Base-by-base conservation (phyloP, 2,329 filamentous ascomycete species). In the Xylariaceae sp. region DNA sequence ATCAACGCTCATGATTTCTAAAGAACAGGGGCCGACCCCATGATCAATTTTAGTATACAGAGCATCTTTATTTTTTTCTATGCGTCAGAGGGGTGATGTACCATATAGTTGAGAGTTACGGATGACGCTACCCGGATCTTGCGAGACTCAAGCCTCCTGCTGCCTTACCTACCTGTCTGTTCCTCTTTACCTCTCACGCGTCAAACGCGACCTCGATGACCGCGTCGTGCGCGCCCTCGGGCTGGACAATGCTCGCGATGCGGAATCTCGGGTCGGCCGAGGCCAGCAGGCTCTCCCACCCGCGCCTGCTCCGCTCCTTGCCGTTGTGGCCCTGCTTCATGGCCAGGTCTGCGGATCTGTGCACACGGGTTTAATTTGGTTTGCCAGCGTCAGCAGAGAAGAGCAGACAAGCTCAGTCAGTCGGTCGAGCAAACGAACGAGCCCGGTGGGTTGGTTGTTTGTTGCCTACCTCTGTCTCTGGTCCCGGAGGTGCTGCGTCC, bases 301-400 rank as follows among this genome's bases (percentile, higher is more conserved):
- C 42, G 12, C 18, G 31, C 9, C 17, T 32, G 12, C 33, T 43
- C 0, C 45, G 35, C 31, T 48, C 45, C 32, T 43, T 42, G 19
- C 37, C 45, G 29, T 48, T 48, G 29, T 38, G 39, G 22, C 35
- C 36, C 6, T 42, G 24, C 19, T 48, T 46, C 43, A 48, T 46
- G 21, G 42, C 9, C 5, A 48, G 16, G n/a, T 48, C 45, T 10
- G 30, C 22, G 5, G 14, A 32, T 39, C 27, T 40, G 57, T 59
- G 44, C 16, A 7, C n/a, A n/a, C n/a, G n/a, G n/a, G n/a, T 14
- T 12, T n/a, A 32, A 7, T 14, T 12, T 18, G 22, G n/a, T 22
- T 2, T 10, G n/a, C 11, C 17, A 11, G 14, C 10, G 3, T 9
- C 3, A 23, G 6, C 11, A 13, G 5, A 5, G 6, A 17, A 22